Evolutionary conservation across 495 filamentous ascomycete species (phyloP), one percentile per base, ranked within the genome.

Genomic region (Niebla homalea): DNA sequence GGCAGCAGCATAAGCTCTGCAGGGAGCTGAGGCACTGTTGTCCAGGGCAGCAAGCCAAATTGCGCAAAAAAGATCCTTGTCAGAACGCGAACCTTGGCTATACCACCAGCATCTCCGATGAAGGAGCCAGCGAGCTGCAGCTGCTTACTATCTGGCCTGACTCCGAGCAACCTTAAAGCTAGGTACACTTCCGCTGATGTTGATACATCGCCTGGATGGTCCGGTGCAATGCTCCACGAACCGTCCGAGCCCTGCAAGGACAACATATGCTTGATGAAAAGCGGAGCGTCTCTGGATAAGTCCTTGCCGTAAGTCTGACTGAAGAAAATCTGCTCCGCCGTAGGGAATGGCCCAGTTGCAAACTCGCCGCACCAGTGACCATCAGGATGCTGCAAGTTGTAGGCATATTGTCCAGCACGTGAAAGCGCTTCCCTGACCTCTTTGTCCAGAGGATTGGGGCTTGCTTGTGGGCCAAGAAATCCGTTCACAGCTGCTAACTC

Each of bases 1-100:
- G 56, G 56, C 43, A 58, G 43, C 6, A 71, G 42, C 5, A 72
- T 69, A 0, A 73, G 49, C 49, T 73, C 70, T 5, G 61, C 49
- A 0, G 69, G 65, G 1, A 71, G 38, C 44, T 71, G 42, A 0
- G 70, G 69, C 5, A 72, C 53, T 1, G 63, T 59, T 2, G 41
- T 41, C 68, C 69, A 73, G 0, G 69, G 65, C 11, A 70, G 59
- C 4, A 73, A 53, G 7, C 70, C 69, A 56, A 73, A 72, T 1
- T 36, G 57, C 7, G 70, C 70, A 2, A 72, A 49, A 48, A 52
- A 64, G 7, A 71, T 52, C 14, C 67, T 63, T 0, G 67, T 70
- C 15, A 67, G 64, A 3, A 67, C 44, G 15, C 70, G 64, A 1
- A 70, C 61, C 44, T 59, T 58, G 0, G 61, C 70, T 7, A 68